Evolutionary conservation across 352 stramenopile genomes (phyloP), one percentile per base, ranked within the genome.

Genomic region (Phytophthora rubi): DNA sequence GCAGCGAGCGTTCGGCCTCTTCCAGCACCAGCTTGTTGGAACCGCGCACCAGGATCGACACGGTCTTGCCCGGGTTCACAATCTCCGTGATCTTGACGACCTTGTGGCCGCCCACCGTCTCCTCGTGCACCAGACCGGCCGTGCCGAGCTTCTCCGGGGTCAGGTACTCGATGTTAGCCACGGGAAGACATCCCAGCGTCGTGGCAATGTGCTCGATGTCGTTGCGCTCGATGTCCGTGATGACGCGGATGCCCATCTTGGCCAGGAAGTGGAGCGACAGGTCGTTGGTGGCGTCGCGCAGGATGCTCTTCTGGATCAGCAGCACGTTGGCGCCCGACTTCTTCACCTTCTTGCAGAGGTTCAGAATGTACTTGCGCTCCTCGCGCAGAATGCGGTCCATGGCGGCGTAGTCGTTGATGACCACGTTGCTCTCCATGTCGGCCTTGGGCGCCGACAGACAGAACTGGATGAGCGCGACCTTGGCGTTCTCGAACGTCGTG

Each of bases 351-450:
- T 99, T 99, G 75, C 88, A 95, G 62, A 99, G 70, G 68, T 97
- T 93, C 26, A 99, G 79, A 60, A 99, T 98, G 86, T 99, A 99
- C 83, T 99, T 99, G 70, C 97, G 88, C 80, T 99, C 98, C 65
- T 99, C 98, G 45, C 98, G 91, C 32, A 99, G 82, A 66, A 99
- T 98, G 45, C 98, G 92, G 83, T 99, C 98, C 98, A 99, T 99
- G 49, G 97, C 96, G 35, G 97, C 97, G 83, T 99, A 99, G 82
- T 99, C 98, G 65, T 94, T 98, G 59, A 99, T 98, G 37, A 99
- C 97, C n/a, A 99, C 97, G 75, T 98, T 99, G 86, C 99, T 99
- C 81, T 99, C 98, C 93, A 99, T 99, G 82, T 99, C 98, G 12
- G 97, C 99, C 87, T 99, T 99, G 35, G 98, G 98, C 30, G 98